Base-by-base conservation (phyloP, 805 yeast genomes). In the Myxozyma sirexii region DNA sequence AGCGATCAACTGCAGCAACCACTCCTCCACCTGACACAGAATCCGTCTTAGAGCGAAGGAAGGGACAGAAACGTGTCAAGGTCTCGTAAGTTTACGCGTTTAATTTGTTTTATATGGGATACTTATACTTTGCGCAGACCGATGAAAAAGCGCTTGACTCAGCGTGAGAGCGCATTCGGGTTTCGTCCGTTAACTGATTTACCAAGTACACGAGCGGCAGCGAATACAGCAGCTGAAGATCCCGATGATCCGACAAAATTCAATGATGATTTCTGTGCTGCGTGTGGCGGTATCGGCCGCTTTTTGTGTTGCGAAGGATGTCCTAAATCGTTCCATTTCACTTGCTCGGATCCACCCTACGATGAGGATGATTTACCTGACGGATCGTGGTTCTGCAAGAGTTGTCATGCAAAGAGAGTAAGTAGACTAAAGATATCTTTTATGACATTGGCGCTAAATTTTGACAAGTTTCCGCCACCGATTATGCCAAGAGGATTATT, bases 281-380 rank as follows among this genome's bases (percentile, higher is more conserved):
- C 94, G 0, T 93, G 99, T 75, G 92, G 96, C 1, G 89, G 90
- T 27, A 78, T 91, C 0, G 99, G 99, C 12, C 80, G 88, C 27
- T 91, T 93, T 68, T 77, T 93, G 24, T 94, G 98, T 74, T 93
- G 99, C 75, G 99, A 93, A 68, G 80, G 88, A 1, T 93, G 99
- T 73, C 97, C 97, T 0, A 81, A 80, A 68, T 88, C 97, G 1
- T 94, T 93, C 74, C 99, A 93, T 71, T 90, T 94, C 70, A 79
- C 88, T 4, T 93, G 99, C 72, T 82, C 93, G 61, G 87, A 89
- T 68, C 98, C 98, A 2, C 98, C 99, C 0, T 75, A 86, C 35
- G 90, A 87, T 66, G 90, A 87, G 43, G 79, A 81, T 52, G 71
- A 80, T 39, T 74, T 90, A 6, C 98, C 98, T 0, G 96, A 87